Evolutionary conservation across 306 rosid genomes (phyloP), one percentile per base, ranked within the genome.

Genomic region (Prosopis cineraria): DNA sequence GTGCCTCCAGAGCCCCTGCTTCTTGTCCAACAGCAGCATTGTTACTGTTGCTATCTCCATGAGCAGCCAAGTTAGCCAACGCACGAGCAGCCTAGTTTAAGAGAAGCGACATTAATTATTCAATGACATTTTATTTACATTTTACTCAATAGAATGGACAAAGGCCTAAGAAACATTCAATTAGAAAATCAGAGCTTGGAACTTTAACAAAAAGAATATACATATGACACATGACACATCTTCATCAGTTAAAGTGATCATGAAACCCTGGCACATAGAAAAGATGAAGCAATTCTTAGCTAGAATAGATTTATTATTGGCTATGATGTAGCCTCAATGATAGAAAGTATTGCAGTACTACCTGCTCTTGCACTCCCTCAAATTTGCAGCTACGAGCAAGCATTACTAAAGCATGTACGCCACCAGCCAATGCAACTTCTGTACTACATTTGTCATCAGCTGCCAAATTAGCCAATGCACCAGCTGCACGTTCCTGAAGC

Each of bases 351-450:
- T 64, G 71, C 20, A 84, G 90, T 65, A 65, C 29, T 85, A 96
- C 99, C 99, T 96, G 99, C 86, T 96, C 99, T 84, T 93, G 99
- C 82, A 96, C 99, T 76, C 99, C 99, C 86, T 96, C 99, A 78
- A 81, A 93, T 83, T 96, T 91, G 93, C 98, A 93, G 74, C 82
- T 90, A 62, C 98, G 96, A 65, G 99, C 99, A 84, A 96, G 99
- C 98, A 89, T 96, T 85, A 96, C 99, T 78, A 96, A 86, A 72
- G 99, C 99, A 84, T 93, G 99, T 69, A 96, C 97, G 47, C 99
- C 99, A 55, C 98, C 99, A 41, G 98, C 97, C 79, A 85, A 55
- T 13, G 99, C 99, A 84, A 96, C 99, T 82, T 96, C 96, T 41
- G 96, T 96, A 81, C 99, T 96, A 84, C 99, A 96, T 86, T 93